Conservation (phyloP, 257 asterid genomes). For the Galeopsis tetrahit region DNA sequence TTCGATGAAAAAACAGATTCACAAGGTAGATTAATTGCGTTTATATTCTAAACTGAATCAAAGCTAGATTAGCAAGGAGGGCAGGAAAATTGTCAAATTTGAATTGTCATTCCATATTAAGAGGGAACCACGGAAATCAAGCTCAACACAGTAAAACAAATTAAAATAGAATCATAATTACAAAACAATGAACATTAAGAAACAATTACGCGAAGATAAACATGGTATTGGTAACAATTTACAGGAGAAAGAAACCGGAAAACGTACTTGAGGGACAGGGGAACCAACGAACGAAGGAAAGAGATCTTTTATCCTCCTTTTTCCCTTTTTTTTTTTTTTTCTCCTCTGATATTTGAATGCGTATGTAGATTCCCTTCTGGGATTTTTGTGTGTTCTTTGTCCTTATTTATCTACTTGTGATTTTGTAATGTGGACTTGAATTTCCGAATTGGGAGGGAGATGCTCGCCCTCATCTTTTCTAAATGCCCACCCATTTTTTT, state of each 20-base stretch:
- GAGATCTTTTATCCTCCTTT: not conserved
- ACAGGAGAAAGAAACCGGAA: not conserved
- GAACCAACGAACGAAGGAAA: not conserved
- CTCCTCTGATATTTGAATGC: not conserved
- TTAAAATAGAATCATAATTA: not conserved
- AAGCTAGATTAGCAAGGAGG: too few relatives aligned
- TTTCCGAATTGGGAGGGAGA: too few relatives aligned
- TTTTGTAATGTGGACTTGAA: too few relatives aligned
- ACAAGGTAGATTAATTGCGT: not conserved
- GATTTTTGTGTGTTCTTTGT: not conserved
- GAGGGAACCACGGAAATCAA: not conserved
- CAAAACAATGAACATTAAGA: not conserved
- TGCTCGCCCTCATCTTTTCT: too few relatives aligned
- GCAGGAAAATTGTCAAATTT: too few relatives aligned
- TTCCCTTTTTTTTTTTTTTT: not conserved
- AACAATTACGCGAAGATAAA: not conserved
- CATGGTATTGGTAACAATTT: not conserved
- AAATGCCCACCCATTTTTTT: too few relatives aligned
- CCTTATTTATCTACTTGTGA: not conserved
- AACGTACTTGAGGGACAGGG: conserved; percentile 1
- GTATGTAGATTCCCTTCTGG: not conserved
- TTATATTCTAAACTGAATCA: not conserved
- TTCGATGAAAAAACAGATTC: not conserved
- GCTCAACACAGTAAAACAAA: not conserved
- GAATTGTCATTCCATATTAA: not conserved